Evolutionary conservation across 495 filamentous ascomycete species (phyloP).

Genomic region (Penicillium silybi): DNA sequence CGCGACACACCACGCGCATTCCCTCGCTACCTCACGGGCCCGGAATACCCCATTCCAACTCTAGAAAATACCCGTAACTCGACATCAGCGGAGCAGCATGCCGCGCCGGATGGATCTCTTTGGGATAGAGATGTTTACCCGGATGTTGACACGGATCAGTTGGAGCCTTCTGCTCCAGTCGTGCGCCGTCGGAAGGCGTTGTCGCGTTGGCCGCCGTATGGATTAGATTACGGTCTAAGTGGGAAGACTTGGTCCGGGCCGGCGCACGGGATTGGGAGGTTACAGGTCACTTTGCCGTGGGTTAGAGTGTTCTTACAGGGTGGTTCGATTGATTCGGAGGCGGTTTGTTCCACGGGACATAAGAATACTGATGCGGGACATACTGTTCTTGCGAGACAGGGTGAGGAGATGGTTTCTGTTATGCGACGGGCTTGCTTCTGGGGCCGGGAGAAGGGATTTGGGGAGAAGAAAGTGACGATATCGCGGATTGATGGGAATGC

Average conservation of each 20-base stretch:
- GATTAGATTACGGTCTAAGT: constrained; percentile 31
- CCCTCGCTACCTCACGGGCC: constrained; percentile 32
- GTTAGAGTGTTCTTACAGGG: constrained; percentile 22
- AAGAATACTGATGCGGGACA: neutral
- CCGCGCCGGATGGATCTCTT: neutral
- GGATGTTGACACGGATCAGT: neutral
- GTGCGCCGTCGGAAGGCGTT: constrained; percentile 33
- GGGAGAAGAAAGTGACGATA: constrained; percentile 28
- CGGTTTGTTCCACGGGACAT: neutral
- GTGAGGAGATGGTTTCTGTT: constrained; percentile 36
- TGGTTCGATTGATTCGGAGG: neutral
- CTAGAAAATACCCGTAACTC: constrained; percentile 8
- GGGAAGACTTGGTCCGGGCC: constrained; percentile 16
- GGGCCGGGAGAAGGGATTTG: constrained; percentile 34
- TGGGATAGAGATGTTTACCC: constrained; percentile 10
- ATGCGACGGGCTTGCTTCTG: constrained; percentile 42
- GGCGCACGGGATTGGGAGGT: constrained; percentile 12
- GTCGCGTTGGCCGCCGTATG: constrained; percentile 41
- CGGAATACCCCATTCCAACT: constrained; percentile 34
- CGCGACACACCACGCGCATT: constrained; percentile 33
- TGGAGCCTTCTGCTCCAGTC: neutral
- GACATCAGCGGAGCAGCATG: neutral
- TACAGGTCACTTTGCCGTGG: constrained; percentile 34
- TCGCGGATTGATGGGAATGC: neutral
- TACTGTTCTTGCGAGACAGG: constrained; percentile 30